These are phyloP conservation scores for Russula sp. DNA, from an alignment of 768 basidiomycete species.

Conservation along the genomic window DNA sequence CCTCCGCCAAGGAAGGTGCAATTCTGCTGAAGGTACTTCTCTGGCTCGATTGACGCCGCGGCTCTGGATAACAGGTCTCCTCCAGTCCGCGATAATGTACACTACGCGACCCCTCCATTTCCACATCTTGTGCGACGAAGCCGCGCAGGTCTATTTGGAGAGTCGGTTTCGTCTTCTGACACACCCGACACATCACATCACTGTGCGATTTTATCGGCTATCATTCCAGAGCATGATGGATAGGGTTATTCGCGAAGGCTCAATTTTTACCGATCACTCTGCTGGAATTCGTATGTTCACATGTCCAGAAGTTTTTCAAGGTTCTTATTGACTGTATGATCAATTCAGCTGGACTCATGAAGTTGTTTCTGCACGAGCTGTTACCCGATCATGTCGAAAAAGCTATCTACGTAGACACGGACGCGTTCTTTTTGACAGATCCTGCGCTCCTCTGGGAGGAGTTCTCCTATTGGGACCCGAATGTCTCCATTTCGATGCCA, in stretches of 20 bases:
- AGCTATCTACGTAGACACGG: constrained; percentile 48
- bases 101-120: constrained; percentile 36
- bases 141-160: constrained; percentile 37
- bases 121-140: constrained; percentile 43
- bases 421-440: constrained; percentile 45
- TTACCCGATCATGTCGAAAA: constrained; percentile 38
- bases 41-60: not conserved
- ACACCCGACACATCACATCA: constrained; percentile 34
- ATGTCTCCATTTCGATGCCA: constrained; percentile 39
- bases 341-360: constrained; percentile 43
- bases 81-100: constrained; percentile 37
- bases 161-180: constrained; percentile 36
- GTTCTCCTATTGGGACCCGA: constrained; percentile 33
- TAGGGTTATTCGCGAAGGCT: constrained; percentile 42
- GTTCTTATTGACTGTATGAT: not conserved
- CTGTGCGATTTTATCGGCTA: constrained; percentile 40
- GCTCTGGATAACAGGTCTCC: not conserved
- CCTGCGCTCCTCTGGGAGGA: constrained; percentile 42
- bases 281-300: constrained; percentile 42
- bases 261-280: constrained; percentile 41
- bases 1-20: constrained; percentile 22
- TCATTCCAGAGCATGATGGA: constrained; percentile 38
- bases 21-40: constrained; percentile 21
- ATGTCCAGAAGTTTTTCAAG: not conserved
- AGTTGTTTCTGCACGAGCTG: constrained; percentile 48